Evolutionary conservation across 2,329 filamentous ascomycete species (phyloP), one percentile per base, ranked within the genome.

Genomic region (Penicillium occitanis): DNA sequence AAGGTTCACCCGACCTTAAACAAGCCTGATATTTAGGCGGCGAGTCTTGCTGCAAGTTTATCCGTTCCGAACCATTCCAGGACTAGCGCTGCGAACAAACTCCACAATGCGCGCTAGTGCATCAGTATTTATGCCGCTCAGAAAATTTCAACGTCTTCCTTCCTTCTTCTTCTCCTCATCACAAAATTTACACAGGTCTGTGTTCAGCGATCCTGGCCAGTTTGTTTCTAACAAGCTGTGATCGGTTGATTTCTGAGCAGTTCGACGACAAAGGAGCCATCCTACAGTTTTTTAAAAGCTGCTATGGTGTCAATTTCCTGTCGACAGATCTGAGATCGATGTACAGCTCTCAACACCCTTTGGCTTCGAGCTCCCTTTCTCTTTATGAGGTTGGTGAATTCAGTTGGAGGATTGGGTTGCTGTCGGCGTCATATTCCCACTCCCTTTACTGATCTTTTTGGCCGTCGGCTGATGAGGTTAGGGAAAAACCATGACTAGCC

Each of bases 261-360:
- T 87, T 94, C 91, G 91, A 91, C 92, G 88, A 86, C 82, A 77
- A 92, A 89, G 91, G 91, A 93, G 89, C 88, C 90, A 91, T 88
- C 86, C 78, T 19, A 19, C 57, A 42, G 28, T 44, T 44, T 30
- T 19, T 19, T 4, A 25, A 80, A 42, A 80, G 77, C 75, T 80
- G 72, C 74, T 79, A 88, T 92, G 91, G 87, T 93, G 90, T 91
- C 86, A 88, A 90, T 92, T 81, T 93, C 91, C 90, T 88, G 91
- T 93, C 91, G 92, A 96, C 93, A 95, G 91, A 89, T 95, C 90
- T 91, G 79, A 96, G 90, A 97, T 79, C 75, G 86, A 95, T 74
- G 70, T 73, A 82, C 80, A 81, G 83, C 83, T 79, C 82, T 40
- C 79, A 80, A 80, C 75, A 73, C 75, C 75, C 81, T 77, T 73